Conservation (phyloP, 495 filamentous ascomycete genomes). For the Hypoxylon rickii region DNA sequence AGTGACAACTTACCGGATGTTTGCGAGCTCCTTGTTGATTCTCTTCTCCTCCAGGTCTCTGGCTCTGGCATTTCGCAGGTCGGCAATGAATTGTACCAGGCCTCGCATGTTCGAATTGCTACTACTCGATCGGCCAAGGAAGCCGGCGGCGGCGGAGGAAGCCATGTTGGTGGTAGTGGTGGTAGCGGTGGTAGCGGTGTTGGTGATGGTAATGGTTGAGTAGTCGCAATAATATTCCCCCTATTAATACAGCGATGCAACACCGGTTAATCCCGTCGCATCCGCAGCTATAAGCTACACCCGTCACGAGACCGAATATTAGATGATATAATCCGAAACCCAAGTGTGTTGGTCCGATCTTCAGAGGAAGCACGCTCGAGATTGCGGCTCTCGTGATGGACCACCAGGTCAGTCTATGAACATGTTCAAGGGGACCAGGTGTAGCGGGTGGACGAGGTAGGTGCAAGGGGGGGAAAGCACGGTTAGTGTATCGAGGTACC, state of each 20-base stretch:
- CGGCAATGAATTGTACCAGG: constrained; percentile 97
- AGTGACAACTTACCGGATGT: constrained; percentile 72
- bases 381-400: constrained; percentile 42
- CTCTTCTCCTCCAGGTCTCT: constrained; percentile 97
- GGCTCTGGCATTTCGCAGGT: constrained; percentile 91
- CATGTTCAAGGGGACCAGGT: constrained; percentile 31
- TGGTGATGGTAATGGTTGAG: background rate
- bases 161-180: constrained; percentile 46
- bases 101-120: constrained; percentile 77
- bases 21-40: constrained; percentile 99
- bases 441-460: constrained; percentile 4
- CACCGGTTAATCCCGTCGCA: constrained; percentile 28
- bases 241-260: constrained; percentile 22
- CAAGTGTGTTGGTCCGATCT: constrained; percentile 18
- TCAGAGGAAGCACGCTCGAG: constrained; percentile 36
- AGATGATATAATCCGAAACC: constrained; percentile 19
- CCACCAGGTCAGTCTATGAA: constrained; percentile 37
- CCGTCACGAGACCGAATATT: constrained; percentile 11
- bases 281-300: constrained; percentile 9
- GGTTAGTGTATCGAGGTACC: background rate
- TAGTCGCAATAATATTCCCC: constrained; percentile 25
- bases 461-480: constrained; percentile 3
- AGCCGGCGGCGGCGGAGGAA: constrained; percentile 58
- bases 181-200: background rate
- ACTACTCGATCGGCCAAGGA: constrained; percentile 63